Evolutionary conservation across 2,329 filamentous ascomycete species (phyloP).

Genomic region (Pseudocercospora musae): DNA sequence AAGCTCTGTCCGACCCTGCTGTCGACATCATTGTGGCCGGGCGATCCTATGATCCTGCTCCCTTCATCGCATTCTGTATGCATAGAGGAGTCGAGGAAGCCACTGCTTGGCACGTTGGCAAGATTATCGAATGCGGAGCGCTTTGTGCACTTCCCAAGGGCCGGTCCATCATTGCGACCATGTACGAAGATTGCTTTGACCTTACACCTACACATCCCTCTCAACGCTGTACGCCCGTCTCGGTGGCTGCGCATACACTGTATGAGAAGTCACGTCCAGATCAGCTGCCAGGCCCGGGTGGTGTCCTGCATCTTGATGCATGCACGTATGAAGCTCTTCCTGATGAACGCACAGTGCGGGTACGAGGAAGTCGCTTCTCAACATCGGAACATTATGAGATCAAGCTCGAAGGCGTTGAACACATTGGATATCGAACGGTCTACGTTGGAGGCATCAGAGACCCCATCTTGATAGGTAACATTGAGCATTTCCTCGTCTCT

Average conservation of each 20-base stretch:
- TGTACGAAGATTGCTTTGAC: conserved; percentile 50
- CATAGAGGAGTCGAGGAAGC: background rate
- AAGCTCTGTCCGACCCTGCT: conserved; percentile 1
- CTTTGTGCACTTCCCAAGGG: conserved; percentile 50
- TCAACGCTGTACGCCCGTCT: conserved; percentile 46
- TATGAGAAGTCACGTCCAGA: conserved; percentile 57
- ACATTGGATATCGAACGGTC: conserved; percentile 17
- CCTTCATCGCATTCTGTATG: conserved; percentile 1
- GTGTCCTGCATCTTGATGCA: conserved; percentile 27
- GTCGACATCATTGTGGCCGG: conserved; percentile 8
- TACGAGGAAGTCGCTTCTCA: background rate
- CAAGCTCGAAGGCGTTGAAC: conserved; percentile 18
- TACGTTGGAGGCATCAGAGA: conserved; percentile 21
- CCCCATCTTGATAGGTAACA: conserved; percentile 21
- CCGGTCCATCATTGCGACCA: conserved; percentile 11
- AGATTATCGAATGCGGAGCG: conserved; percentile 54
- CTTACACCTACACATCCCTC: conserved; percentile 42
- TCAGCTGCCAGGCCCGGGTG: conserved; percentile 50
- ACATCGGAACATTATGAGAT: conserved; percentile 14
- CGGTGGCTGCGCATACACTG: conserved; percentile 53
- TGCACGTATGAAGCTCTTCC: conserved; percentile 3
- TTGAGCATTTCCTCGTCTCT: conserved; percentile 21
- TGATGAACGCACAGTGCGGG: conserved; percentile 1
- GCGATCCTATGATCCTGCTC: conserved; percentile 9
- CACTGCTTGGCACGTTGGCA: conserved; percentile 48